These are phyloP conservation scores for Diaporthe capsici DNA, from an alignment of 2,329 filamentous ascomycete genomes.

Conservation along the genomic window DNA sequence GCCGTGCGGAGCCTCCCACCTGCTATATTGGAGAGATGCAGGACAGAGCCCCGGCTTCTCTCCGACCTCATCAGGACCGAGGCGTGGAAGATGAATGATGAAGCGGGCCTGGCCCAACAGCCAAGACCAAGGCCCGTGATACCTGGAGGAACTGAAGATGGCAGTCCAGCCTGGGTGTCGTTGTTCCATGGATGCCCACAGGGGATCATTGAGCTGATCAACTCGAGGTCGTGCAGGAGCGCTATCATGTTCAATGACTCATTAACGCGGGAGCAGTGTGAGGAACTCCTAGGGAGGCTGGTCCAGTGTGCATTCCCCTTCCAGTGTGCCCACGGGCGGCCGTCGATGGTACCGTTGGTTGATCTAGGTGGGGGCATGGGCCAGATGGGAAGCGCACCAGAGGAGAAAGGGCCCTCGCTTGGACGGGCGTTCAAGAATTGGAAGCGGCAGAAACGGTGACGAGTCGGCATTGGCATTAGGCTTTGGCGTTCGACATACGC, in stretches of 20 bases:
- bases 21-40: constrained; percentile 82
- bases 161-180: constrained; percentile 66
- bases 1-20: constrained; percentile 69
- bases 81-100: constrained; percentile 75
- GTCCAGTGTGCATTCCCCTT: constrained; percentile 80
- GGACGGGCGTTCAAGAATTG: not conserved
- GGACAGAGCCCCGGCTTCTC: constrained; percentile 77
- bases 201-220: constrained; percentile 81
- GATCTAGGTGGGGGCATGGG: constrained; percentile 59
- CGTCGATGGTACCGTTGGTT: constrained; percentile 75
- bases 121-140: constrained; percentile 7
- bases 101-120: constrained; percentile 34
- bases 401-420: not conserved
- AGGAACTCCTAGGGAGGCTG: constrained; percentile 68
- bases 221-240: constrained; percentile 82
- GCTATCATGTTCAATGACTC: constrained; percentile 90
- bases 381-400: not conserved
- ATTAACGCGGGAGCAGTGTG: constrained; percentile 71
- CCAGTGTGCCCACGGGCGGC: constrained; percentile 85
- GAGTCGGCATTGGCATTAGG: too few relatives aligned
- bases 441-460: not conserved
- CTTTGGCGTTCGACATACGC: not conserved
- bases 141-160: not conserved
- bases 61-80: constrained; percentile 82
- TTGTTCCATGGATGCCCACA: constrained; percentile 79